Evolutionary conservation across 495 filamentous ascomycete genomes (phyloP).

Genomic region (Penicillium nucicola): DNA sequence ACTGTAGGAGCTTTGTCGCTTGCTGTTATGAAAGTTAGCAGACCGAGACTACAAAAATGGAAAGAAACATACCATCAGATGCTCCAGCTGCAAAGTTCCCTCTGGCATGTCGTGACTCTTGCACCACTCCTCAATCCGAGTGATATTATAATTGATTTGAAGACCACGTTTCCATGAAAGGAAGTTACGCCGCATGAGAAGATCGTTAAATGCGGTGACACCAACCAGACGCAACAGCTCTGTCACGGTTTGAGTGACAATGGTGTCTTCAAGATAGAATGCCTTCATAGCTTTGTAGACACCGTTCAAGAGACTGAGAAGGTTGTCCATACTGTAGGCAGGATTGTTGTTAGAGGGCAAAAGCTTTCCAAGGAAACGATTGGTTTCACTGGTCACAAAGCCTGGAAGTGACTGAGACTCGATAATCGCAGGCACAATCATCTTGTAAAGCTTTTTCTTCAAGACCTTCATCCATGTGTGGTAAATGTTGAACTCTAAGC

Average conservation of each 20-base stretch:
- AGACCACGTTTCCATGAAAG: slow-evolving; percentile 98
- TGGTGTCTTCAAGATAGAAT: slow-evolving; percentile 93
- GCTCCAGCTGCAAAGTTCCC: slow-evolving; percentile 94
- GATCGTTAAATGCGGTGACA: slow-evolving; percentile 98
- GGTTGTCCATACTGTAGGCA: slow-evolving; percentile 98
- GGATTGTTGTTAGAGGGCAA: slow-evolving; percentile 82
- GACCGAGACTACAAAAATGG: neutral
- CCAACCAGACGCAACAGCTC: slow-evolving; percentile 92
- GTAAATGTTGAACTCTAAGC: slow-evolving; percentile 99
- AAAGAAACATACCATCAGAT: slow-evolving; percentile 74
- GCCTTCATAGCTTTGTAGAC: slow-evolving; percentile 98
- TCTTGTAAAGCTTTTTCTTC: slow-evolving; percentile 98
- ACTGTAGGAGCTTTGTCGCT: slow-evolving; percentile 96
- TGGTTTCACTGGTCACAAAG: slow-evolving; percentile 98
- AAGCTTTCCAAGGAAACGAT: slow-evolving; percentile 95
- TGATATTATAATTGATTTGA: slow-evolving; percentile 99
- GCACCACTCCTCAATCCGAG: slow-evolving; percentile 99
- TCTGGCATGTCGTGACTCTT: slow-evolving; percentile 99
- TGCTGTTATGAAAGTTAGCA: slow-evolving; percentile 55
- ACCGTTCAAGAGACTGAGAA: slow-evolving; percentile 92
- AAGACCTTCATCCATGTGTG: slow-evolving; percentile 99
- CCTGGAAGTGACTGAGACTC: slow-evolving; percentile 97
- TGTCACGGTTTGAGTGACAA: slow-evolving; percentile 91
- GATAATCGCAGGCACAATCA: slow-evolving; percentile 99
- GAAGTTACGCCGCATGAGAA: slow-evolving; percentile 97